Base-by-base conservation (phyloP, 2,329 filamentous ascomycete species). In the Tolypocladium endophyticum region DNA sequence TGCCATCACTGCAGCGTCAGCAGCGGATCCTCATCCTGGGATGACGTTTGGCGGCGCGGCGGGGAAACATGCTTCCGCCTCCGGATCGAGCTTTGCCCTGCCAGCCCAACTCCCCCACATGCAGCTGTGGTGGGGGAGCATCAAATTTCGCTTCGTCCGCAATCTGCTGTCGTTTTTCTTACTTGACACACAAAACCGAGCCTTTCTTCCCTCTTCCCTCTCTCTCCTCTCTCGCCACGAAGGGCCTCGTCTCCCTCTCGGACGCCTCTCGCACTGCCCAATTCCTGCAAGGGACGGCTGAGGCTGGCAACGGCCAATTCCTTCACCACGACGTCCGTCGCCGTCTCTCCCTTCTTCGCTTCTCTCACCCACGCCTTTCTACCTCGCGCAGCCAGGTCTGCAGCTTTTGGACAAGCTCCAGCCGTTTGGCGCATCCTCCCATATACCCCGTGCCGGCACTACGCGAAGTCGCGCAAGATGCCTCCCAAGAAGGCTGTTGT, bases 401-500 rank as follows among this genome's bases (percentile, higher is more conserved):
- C 55, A 30, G 55, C 55, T 35, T n/a, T 30, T 56, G 36, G 76
- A 73, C 72, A 73, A 72, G 69, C 76, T 79, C 77, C 77, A 70
- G 72, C 74, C 72, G 76, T 81, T 77, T 77, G 78, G 72, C 77
- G 79, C 74, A 78, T 77, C 73, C 75, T 76, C 70, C 66, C 80
- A 68, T 72, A 71, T 68, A 75, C 78, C 74, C 75, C 78, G 66
- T 77, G 74, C 71, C 78, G 83, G 70, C 75, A 72, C 67, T 86
- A 86, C 80, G 79, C 81, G 70, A 84, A 81, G 72, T 87, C 82
- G 75, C 80, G 76, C 74, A 92, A 85, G 75, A 99, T 99, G 94
- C 83, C 91, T 78, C 94, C 94, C 75, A 99, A 99, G 85, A 97
- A 97, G 80, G 81, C 79, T 58, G 87, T 86, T 70, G 86, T 90